These are phyloP conservation scores for Thalia dealbata DNA, from an alignment of 176 grass and related monocot species.

Conservation along the genomic window DNA sequence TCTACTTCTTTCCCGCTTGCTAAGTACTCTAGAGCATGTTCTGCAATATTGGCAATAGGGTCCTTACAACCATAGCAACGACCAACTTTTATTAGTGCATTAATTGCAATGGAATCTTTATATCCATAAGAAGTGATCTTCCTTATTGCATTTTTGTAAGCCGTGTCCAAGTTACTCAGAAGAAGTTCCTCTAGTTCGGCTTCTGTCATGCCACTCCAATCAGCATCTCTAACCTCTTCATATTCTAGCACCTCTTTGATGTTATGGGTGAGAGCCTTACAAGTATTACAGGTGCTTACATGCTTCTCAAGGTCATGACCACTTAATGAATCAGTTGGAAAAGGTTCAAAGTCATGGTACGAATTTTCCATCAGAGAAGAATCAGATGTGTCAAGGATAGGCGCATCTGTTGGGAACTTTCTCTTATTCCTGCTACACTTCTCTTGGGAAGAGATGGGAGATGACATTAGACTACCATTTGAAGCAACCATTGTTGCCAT, in stretches of 20 bases:
- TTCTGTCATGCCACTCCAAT: constrained; percentile 6
- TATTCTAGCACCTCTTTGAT: constrained; percentile 3
- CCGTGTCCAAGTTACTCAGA: constrained; percentile 9
- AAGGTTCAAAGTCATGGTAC: neutral
- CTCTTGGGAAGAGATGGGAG: constrained; percentile 1
- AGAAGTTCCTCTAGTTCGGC: constrained; percentile 15
- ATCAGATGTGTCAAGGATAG: neutral
- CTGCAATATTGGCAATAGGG: constrained; percentile 2
- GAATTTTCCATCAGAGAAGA: neutral
- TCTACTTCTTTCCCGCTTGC: constrained; percentile 13
- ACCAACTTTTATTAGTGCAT: constrained; percentile 8
- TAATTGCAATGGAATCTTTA: neutral
- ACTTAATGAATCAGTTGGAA: neutral
- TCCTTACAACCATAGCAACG: constrained; percentile 10
- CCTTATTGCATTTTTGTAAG: constrained; percentile 13
- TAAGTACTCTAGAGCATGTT: constrained; percentile 17
- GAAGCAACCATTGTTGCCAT: constrained; percentile 16
- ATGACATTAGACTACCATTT: neutral
- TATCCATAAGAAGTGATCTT: constrained; percentile 15
- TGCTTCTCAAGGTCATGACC: constrained; percentile 9
- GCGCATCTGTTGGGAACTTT: constrained; percentile 13
- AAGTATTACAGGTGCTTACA: neutral
- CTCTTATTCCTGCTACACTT: constrained; percentile 20
- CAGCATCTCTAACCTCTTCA: constrained; percentile 5
- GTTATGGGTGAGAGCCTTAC: neutral